Evolutionary conservation across 73 alveolate species (phyloP).

Genomic region (Uronychia setigera): DNA sequence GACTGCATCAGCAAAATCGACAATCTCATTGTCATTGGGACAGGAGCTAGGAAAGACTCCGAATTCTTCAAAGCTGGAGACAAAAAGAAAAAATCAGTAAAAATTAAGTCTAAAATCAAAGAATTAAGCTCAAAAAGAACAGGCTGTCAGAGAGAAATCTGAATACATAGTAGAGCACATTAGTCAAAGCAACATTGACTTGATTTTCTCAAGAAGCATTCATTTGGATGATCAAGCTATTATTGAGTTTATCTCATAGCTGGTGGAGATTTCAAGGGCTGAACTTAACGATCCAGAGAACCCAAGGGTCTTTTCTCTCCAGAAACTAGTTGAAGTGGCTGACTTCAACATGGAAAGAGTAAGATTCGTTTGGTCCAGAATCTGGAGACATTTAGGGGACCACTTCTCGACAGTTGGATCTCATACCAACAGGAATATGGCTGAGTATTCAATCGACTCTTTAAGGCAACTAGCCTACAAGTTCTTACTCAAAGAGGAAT

Average conservation of each 20-base stretch:
- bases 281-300: slow-evolving; percentile 66
- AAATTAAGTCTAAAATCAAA: neutral
- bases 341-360: slow-evolving; percentile 85
- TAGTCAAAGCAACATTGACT: slow-evolving; percentile 65
- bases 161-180: slow-evolving; percentile 55
- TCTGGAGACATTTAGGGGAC: slow-evolving; percentile 73
- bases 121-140: slow-evolving; percentile 11
- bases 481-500: slow-evolving; percentile 78
- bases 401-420: slow-evolving; percentile 79
- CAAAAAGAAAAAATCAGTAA: neutral
- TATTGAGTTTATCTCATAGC: slow-evolving; percentile 62
- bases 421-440: slow-evolving; percentile 67
- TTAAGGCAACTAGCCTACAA: slow-evolving; percentile 74
- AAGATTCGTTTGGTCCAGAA: slow-evolving; percentile 75
- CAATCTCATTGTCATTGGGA: slow-evolving; percentile 58
- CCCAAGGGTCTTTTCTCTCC: slow-evolving; percentile 73
- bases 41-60: slow-evolving; percentile 69
- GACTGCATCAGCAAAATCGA: slow-evolving; percentile 74
- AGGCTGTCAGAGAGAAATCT: slow-evolving; percentile 34
- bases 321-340: slow-evolving; percentile 83
- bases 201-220: slow-evolving; percentile 51
- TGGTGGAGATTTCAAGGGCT: slow-evolving; percentile 67
- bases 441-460: slow-evolving; percentile 77
- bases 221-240: slow-evolving; percentile 74
- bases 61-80: slow-evolving; percentile 40